Evolutionary conservation across 768 basidiomycete species (phyloP).

Genomic region (Dendrothele bispora): DNA sequence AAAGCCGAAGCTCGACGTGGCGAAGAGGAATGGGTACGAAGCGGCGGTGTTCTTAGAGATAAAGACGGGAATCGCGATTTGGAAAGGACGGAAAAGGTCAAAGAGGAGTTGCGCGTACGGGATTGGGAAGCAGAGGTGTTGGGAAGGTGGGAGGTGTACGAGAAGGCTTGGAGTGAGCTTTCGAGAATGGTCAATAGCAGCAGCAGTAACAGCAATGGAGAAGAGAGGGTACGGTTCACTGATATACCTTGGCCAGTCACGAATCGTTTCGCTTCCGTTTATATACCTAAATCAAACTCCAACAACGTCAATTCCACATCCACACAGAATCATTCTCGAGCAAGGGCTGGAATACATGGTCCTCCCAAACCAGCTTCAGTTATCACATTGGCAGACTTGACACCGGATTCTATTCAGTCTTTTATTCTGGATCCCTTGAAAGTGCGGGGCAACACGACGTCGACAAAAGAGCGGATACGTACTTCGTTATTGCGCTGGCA

Average conservation of each 20-base stretch:
- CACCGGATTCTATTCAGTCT: conserved; percentile 37
- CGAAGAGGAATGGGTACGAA: conserved; percentile 61
- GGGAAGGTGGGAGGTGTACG: conserved; percentile 54
- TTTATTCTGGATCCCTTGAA: conserved; percentile 51
- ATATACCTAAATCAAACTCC: neutral
- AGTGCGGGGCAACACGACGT: conserved; percentile 39
- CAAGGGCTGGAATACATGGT: neutral
- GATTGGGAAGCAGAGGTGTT: conserved; percentile 39
- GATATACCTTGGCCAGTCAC: conserved; percentile 67
- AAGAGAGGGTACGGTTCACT: conserved; percentile 35
- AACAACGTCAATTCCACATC: neutral
- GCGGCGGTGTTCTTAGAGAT: conserved; percentile 56
- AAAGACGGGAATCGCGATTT: conserved; percentile 47
- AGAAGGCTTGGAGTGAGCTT: conserved; percentile 48
- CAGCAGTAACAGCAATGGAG: conserved; percentile 10
- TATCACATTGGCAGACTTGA: conserved; percentile 32
- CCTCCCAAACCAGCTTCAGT: neutral
- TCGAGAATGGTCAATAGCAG: conserved; percentile 21
- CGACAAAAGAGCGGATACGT: conserved; percentile 54
- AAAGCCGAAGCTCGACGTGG: too few relatives aligned
- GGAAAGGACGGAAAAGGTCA: conserved; percentile 47
- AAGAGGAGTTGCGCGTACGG: conserved; percentile 44
- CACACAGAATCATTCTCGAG: neutral
- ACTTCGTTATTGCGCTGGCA: conserved; percentile 67
- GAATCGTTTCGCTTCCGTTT: conserved; percentile 9